Evolutionary conservation across 805 yeast genomes (phyloP).

Genomic region (Yarrowia yakushimensis): DNA sequence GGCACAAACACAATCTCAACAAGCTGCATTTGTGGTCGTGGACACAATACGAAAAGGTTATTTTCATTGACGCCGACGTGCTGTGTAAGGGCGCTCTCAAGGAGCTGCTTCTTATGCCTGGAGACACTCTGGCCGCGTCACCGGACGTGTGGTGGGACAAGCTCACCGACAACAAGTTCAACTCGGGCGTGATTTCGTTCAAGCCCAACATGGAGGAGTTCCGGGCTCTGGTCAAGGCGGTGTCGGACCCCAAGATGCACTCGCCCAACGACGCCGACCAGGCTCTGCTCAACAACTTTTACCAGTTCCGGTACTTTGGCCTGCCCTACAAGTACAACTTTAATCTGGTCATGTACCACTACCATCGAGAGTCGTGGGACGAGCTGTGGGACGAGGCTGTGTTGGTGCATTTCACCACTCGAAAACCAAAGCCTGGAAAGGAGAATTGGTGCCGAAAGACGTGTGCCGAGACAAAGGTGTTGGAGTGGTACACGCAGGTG

Average conservation of each 20-base stretch:
- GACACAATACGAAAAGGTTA: slow-evolving; percentile 41
- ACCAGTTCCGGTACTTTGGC: slow-evolving; percentile 29
- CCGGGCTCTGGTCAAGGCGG: slow-evolving; percentile 30
- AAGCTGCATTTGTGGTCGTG: slow-evolving; percentile 57
- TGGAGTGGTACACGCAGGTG: slow-evolving; percentile 31
- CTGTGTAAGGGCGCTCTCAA: slow-evolving; percentile 31
- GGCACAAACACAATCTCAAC: slow-evolving; percentile 42
- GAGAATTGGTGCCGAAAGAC: background rate
- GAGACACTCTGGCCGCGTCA: slow-evolving; percentile 33
- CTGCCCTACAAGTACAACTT: slow-evolving; percentile 33
- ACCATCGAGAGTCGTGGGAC: slow-evolving; percentile 31
- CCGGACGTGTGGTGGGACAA: slow-evolving; percentile 34
- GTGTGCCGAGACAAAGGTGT: slow-evolving; percentile 13
- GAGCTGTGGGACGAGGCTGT: slow-evolving; percentile 33
- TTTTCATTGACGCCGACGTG: slow-evolving; percentile 55
- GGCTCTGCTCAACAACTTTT: slow-evolving; percentile 32
- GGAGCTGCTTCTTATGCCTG: slow-evolving; percentile 32
- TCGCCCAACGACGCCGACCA: slow-evolving; percentile 34
- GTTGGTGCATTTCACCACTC: slow-evolving; percentile 31
- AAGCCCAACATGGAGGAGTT: slow-evolving; percentile 34
- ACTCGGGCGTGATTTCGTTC: slow-evolving; percentile 32
- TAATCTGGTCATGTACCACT: slow-evolving; percentile 32
- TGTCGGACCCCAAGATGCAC: slow-evolving; percentile 33
- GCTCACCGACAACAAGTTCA: slow-evolving; percentile 30
- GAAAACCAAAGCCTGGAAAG: slow-evolving; percentile 28